Evolutionary conservation across 2,329 filamentous ascomycete genomes (phyloP), one percentile per base, ranked within the genome.

Genomic region (Sphaerulina populicola): DNA sequence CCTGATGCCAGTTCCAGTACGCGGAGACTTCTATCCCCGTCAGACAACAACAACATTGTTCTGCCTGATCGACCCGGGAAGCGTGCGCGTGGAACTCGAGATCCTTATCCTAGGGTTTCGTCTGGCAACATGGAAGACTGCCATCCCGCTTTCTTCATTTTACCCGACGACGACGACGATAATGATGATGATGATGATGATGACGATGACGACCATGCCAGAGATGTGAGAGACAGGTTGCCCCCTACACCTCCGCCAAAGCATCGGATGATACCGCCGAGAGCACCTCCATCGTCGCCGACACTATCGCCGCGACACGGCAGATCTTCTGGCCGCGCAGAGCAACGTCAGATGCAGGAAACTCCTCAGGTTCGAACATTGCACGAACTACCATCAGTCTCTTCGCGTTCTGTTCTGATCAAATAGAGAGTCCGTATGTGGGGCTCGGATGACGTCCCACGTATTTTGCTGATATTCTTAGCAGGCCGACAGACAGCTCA

Each of bases 161-260:
- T 21, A 9, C 44, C 44, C 18, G 7, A 35, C 9, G 21, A 35
- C 15, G 35, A n/a, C 12, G 18, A 18, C 18, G 18, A 18, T 18
- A 3, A 18, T 18, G 18, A 18, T 18, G 7, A 35, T 23, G 21
- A 35, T 30, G 35, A 23, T 18, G 18, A 18, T 18, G 7, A 35
- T 23, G 21, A 35, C 15, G 35, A 23, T 18, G 23, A 27, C 6
- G 23, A 7, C 6, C 3, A 27, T 27, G 6, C 4, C 23, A 18
- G 35, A 23, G 21, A 36, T 30, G 35, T 14, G 10, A 35, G 31
- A 35, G 31, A 35, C 31, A n/a, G n/a, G n/a, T 39, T 52, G 37
- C 52, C 47, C 15, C 52, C 47, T n/a, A 37, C 30, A 37, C 47
- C 52, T n/a, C 44, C 47, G 7, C 43, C 44, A n/a, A 54, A 51